Conservation (phyloP, 129 eudicot species). For the Heracleum sosnowskyi region DNA sequence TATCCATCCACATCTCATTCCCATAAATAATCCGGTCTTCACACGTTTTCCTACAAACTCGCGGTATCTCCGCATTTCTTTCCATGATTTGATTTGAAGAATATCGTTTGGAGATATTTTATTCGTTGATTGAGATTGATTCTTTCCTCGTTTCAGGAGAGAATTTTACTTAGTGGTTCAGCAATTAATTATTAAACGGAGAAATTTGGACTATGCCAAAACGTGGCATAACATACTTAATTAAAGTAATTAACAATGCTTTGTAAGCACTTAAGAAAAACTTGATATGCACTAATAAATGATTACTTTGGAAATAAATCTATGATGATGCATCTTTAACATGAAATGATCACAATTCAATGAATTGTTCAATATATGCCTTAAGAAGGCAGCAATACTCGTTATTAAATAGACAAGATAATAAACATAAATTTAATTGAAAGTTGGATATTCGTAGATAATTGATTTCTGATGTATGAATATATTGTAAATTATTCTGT, state of each 20-base stretch:
- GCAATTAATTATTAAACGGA: no score
- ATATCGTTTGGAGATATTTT: no score
- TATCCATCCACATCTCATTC: no score
- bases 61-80: no score
- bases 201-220: no score
- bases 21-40: no score
- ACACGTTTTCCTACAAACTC: no score
- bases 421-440: background rate
- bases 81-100: no score
- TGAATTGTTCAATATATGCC: background rate
- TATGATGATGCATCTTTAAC: background rate
- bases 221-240: no score
- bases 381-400: background rate
- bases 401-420: background rate
- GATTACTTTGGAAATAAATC: background rate
- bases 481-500: background rate
- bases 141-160: no score
- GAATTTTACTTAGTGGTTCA: no score
- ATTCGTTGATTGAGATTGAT: no score
- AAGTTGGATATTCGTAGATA: background rate
- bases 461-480: background rate
- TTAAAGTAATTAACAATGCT: background rate
- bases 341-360: background rate
- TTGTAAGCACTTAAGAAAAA: background rate
- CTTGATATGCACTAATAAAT: background rate